Evolutionary conservation across 83 land plant species (phyloP).

Genomic region (Larix sibirica): DNA sequence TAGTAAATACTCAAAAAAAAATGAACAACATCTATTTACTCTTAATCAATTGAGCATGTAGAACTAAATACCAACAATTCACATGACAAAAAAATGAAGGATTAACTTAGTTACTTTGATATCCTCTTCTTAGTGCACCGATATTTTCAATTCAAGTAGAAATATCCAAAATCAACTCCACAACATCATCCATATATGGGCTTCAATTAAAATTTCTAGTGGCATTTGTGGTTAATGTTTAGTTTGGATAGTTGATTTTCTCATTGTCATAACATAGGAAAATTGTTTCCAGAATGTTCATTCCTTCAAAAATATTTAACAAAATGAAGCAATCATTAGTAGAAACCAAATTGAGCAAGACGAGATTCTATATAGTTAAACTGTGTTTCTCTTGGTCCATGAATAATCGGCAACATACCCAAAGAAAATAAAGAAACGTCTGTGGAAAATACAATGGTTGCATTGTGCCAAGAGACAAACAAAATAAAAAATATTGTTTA

Average conservation of each 20-base stretch:
- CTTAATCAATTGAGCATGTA: no score
- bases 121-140: slow-evolving; percentile 57
- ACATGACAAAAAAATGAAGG: neutral
- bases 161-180: slow-evolving; percentile 62
- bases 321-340: neutral
- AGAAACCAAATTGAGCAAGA: neutral
- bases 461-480: neutral
- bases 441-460: neutral
- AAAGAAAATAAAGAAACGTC: no score
- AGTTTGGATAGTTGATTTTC: slow-evolving; percentile 83
- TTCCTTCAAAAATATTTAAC: slow-evolving; percentile 81
- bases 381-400: neutral
- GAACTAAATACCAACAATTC: no score
- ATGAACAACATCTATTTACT: no score
- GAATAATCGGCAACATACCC: neutral
- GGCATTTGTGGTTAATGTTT: slow-evolving; percentile 73
- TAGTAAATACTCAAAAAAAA: no score
- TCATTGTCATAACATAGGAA: slow-evolving; percentile 76
- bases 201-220: slow-evolving; percentile 86
- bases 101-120: slow-evolving; percentile 47
- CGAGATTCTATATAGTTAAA: neutral
- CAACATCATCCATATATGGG: slow-evolving; percentile 77
- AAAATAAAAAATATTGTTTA: neutral
- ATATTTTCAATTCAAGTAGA: slow-evolving; percentile 70
- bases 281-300: slow-evolving; percentile 86